Percentiles rank a stretch among this genome's conserved stretches.
Conservation (phyloP, 225 moss, liverwort and hornwort species). For the Ulota crispa region DNA sequence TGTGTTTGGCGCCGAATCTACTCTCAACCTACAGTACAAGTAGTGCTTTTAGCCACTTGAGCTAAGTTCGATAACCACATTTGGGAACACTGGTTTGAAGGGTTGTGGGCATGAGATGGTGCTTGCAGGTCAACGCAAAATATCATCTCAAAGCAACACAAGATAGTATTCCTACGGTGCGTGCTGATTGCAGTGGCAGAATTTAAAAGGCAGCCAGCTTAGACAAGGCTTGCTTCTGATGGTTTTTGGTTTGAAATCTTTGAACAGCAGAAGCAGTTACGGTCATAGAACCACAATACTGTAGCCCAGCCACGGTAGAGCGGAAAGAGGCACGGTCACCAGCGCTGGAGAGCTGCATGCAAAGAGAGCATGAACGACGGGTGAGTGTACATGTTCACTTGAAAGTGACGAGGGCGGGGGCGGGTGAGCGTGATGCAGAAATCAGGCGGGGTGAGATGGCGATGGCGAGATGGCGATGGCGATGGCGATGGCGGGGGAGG, state of each 20-base stretch:
- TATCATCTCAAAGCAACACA: too few relatives aligned
- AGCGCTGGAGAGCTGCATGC: neutral
- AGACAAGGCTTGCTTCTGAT: neutral
- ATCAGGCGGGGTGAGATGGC: neutral
- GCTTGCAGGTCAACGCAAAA: too few relatives aligned
- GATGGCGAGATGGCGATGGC: neutral
- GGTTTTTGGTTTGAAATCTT: too few relatives aligned
- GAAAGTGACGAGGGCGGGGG: neutral
- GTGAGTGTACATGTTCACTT: neutral
- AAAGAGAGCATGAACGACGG: neutral
- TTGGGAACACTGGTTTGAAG: too few relatives aligned
- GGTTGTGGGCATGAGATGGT: too few relatives aligned
- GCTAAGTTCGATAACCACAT: too few relatives aligned
- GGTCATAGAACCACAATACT: neutral
- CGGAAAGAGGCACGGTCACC: neutral
- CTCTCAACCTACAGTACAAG: too few relatives aligned
- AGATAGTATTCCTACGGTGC: too few relatives aligned
- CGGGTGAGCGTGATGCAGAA: neutral
- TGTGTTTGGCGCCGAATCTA: too few relatives aligned
- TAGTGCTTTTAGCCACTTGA: too few relatives aligned
- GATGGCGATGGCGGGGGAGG: neutral
- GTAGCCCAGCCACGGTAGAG: neutral
- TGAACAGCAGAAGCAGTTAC: neutral
- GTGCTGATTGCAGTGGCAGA: too few relatives aligned
- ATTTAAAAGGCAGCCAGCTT: neutral